Evolutionary conservation across 441 rosid species (phyloP), one percentile per base, ranked within the genome.

Genomic region (Jatropha multifida): DNA sequence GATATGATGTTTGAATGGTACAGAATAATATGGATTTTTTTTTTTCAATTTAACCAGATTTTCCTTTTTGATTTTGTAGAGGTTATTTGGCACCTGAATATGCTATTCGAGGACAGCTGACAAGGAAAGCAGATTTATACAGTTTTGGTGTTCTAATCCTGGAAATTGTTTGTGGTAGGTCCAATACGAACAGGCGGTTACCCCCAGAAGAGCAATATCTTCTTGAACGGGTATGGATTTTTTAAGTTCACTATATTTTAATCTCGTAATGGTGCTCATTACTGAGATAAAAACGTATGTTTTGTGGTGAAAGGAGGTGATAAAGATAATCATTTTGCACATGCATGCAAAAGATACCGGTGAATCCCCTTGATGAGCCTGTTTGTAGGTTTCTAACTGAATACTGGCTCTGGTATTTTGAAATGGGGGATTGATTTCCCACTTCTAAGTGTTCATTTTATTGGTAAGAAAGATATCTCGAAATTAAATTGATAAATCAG

Each of bases 31-130:
- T 26, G 66, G 23, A 4, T 4, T 17, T 17, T 9, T n/a, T 49
- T 54, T 54, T 32, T 32, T 32, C 32, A 32, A 1, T 11, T 44
- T 4, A 44, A 1, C 9, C 48, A 44, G 12, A 44, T 44, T 11
- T 44, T 32, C 32, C 7, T 70, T 72, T 42, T 27, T 72, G 27
- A 15, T 71, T 60, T 69, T 55, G 40, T 75, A 90, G 92, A 77
- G 94, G 94, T 65, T 90, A 90, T 77, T 74, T 90, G 40, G 94
- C 94, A 42, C 94, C 94, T 2, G 92, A 90, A 77, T 90, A 90
- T 76, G 95, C 93, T 2, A 72, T 90, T 71, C 83, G 89, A 66
- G 95, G 89, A 69, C 91, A 89, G 72, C 54, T 90, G 80, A 90
- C 88, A 15, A 83, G 88, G 77, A 89, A 89, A 82, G 91, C 87